Evolutionary conservation across 257 asterid genomes (phyloP), one percentile per base, ranked within the genome.

Genomic region (Ligustrum vulgare): DNA sequence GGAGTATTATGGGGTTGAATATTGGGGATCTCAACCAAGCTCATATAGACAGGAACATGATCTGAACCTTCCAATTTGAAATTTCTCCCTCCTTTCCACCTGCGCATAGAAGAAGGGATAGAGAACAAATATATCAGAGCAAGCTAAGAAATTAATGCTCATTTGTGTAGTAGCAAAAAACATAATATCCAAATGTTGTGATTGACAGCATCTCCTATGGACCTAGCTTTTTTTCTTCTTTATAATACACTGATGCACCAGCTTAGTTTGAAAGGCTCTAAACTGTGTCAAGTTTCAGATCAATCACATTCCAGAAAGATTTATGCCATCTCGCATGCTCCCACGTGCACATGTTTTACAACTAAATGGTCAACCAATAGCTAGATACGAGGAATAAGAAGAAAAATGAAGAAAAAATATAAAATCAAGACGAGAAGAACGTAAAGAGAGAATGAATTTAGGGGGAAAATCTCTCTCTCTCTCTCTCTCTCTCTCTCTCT

Each of bases 11-110:
- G 98, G 79, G 77, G 78, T 56, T 77, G 75, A 74, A 87, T 73
- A 77, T 78, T 77, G 70, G 97, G 96, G 70, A 94, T 84, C 73
- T 80, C 95, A 32, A 69, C 78, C 82, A 94, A 86, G 81, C 80
- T 82, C 82, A 78, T 20, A 75, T 81, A 91, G 54, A 94, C 98
- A 65, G 99, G 99, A 87, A 80, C 97, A 77, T 94, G 99, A 85
- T 94, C 99, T 0, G 98, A 94, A 51, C 99, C 99, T 86, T 92
- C 97, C 89, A 89, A 66, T 87, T 94, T 92, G 77, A 80, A 82
- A 82, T 84, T 86, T 84, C 90, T 90, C 18, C 88, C 89, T 37
- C 72, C 87, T 77, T 84, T 88, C 93, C 93, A 84, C 86, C 89
- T 88, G 83, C 62, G 23, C 79, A 67, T 43, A 69, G 45, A 72